Evolutionary conservation across 768 basidiomycete genomes (phyloP), one percentile per base, ranked within the genome.

Genomic region (Amanita rimosa): DNA sequence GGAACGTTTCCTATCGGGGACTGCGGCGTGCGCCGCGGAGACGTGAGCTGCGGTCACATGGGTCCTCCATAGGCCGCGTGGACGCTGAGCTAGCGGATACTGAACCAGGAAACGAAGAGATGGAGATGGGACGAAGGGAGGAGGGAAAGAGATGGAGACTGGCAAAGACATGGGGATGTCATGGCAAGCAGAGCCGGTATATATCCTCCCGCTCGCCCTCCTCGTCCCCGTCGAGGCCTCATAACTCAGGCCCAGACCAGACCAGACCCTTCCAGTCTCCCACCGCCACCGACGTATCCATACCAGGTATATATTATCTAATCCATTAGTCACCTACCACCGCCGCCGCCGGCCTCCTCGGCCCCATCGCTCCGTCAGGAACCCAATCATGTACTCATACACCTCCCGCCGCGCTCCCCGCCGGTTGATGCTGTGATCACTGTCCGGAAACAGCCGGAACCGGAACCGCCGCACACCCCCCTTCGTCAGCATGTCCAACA

Each of bases 361-460:
- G 22, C 94, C 92, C 94, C 95, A 98, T 62, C 91, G 93, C 67
- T 96, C 93, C 1, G 81, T 54, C 52, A 99, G 67, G 67, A 93
- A 97, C 21, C 66, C 70, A 2, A 82, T 81, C 78, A 98, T 77
- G 66, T 75, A 95, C 63, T 94, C 82, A 56, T 84, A 88, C 40
- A 99, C 66, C 67, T 95, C 95, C 56, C 85, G 66, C 54, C 85
- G 76, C 1, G 88, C 94, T 1, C 84, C 87, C 35, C 93, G 70
- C 52, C 67, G 75, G 27, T 51, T 62, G 55, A 97, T 95, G 8
- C 68, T 59, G 59, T 96, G 95, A 60, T 94, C 89, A 56, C 91
- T 94, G 66, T 99, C 96, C 19, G 92, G 92, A 66, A 97, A 99
- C 88, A 97, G 90, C 60, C 94, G 78, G 67, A 97, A 96, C 58